phyloP scores from a whole-genome alignment of 2,329 filamentous ascomycete species.

The Xylariales sp. region DNA sequence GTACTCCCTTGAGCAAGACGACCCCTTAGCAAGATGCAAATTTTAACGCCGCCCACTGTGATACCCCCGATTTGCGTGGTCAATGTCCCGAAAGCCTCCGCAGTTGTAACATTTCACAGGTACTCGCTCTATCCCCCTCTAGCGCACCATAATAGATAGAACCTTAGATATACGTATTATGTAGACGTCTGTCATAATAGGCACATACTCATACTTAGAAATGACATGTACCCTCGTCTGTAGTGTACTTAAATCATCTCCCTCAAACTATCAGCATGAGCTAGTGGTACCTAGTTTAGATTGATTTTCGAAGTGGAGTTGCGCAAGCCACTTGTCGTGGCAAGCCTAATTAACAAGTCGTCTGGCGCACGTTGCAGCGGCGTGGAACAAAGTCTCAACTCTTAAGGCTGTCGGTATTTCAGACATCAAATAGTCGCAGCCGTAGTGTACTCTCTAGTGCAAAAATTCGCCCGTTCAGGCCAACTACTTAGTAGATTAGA shows the following conservation, averaged over 20 bases:
- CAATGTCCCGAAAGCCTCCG: neutral
- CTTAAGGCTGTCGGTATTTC: neutral
- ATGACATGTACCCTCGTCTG: conserved; percentile 1
- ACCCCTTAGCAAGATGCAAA: neutral
- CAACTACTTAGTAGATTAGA: neutral
- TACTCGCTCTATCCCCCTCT: neutral
- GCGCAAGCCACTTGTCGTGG: conserved; percentile 10
- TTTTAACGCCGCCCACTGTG: neutral
- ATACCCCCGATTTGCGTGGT: neutral
- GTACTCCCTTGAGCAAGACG: neutral
- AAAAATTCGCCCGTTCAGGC: neutral
- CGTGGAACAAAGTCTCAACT: no score
- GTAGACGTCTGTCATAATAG: neutral
- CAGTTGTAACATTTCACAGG: neutral
- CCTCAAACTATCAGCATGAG: conserved; percentile 4
- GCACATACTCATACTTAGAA: neutral
- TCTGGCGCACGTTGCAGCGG: no score
- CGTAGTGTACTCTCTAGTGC: neutral
- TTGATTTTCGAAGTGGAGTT: conserved; percentile 11
- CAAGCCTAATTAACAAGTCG: neutral
- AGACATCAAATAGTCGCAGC: neutral
- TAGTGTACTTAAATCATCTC: neutral
- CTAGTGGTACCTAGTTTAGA: neutral
- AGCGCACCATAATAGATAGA: neutral
- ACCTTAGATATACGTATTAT: neutral